Percentiles rank a stretch among this genome's conserved stretches.
Conservation (phyloP, 352 stramenopile species). For the Blastocystis sp. region DNA sequence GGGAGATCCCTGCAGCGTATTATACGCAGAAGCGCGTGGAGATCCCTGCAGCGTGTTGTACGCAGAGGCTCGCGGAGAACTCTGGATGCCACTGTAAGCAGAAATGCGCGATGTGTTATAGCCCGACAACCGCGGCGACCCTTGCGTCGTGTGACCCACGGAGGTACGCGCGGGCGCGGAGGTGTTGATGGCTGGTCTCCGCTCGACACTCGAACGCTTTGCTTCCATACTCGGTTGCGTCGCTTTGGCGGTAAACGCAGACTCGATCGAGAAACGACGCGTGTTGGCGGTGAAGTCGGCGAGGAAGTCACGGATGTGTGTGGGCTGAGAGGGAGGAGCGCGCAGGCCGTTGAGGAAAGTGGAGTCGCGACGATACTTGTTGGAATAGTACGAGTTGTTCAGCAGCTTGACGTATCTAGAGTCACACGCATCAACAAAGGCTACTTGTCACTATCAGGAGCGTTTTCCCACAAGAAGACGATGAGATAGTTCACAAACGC, state of each 20-base stretch:
- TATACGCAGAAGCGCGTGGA: not conserved
- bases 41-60: not conserved
- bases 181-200: too few species aligned
- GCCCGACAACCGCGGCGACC: not conserved
- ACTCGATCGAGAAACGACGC: constrained; percentile 30
- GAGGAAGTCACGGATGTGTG: constrained; percentile 24
- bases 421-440: not conserved
- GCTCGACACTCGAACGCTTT: too few species aligned
- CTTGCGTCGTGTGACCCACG: too few species aligned
- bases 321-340: not conserved
- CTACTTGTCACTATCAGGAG: constrained; percentile 14
- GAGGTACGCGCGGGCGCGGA: too few species aligned
- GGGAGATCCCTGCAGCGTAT: not conserved
- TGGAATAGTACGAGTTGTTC: constrained; percentile 45
- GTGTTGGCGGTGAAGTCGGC: not conserved
- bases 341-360: not conserved
- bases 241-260: too few species aligned
- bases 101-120: not conserved
- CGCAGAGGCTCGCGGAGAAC: not conserved
- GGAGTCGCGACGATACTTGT: constrained; percentile 6
- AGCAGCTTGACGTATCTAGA: constrained; percentile 40
- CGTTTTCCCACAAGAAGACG: constrained; percentile 61
- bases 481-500: constrained; percentile 64
- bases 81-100: not conserved
- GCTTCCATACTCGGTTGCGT: too few species aligned